Conservation (phyloP, 495 filamentous ascomycete genomes). For the Trichoderma asperelloides region DNA sequence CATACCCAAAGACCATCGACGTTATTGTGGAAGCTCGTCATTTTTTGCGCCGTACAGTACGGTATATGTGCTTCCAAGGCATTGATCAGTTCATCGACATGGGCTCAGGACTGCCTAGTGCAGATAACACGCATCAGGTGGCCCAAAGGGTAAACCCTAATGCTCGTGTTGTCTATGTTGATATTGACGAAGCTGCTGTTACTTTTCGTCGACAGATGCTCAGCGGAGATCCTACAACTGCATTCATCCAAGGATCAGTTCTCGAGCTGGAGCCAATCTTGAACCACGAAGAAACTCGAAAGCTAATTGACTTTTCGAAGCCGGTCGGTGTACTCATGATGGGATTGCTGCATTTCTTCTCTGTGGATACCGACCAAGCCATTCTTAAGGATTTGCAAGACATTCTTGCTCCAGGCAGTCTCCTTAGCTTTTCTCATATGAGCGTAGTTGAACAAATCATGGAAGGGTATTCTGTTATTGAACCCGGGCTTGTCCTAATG, state of each 20-base stretch:
- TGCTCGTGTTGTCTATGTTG: not conserved
- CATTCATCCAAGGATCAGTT: not conserved
- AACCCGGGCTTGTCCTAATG: not conserved
- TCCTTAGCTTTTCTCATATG: not conserved
- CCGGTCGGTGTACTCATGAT: not conserved
- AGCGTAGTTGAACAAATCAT: not conserved
- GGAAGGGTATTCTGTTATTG: not conserved
- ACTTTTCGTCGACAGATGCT: not conserved
- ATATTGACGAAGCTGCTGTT: not conserved
- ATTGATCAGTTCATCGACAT: slow-evolving; percentile 1
- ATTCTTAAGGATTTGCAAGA: not conserved
- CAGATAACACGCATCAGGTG: not conserved
- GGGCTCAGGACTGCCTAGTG: not conserved
- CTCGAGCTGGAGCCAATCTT: not conserved
- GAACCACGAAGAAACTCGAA: not conserved
- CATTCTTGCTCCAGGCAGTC: not conserved
- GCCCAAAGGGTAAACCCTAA: slow-evolving; percentile 1
- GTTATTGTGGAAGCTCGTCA: not conserved
- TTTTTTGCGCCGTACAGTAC: not conserved
- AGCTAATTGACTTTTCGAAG: slow-evolving; percentile 1
- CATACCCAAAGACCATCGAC: not conserved
- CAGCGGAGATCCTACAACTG: not conserved
- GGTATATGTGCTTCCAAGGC: not conserved
- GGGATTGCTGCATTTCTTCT: not conserved
- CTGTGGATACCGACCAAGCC: not conserved